These are phyloP conservation scores for Pholiota microspora DNA, from an alignment of 768 basidiomycete species.

Conservation along the genomic window DNA sequence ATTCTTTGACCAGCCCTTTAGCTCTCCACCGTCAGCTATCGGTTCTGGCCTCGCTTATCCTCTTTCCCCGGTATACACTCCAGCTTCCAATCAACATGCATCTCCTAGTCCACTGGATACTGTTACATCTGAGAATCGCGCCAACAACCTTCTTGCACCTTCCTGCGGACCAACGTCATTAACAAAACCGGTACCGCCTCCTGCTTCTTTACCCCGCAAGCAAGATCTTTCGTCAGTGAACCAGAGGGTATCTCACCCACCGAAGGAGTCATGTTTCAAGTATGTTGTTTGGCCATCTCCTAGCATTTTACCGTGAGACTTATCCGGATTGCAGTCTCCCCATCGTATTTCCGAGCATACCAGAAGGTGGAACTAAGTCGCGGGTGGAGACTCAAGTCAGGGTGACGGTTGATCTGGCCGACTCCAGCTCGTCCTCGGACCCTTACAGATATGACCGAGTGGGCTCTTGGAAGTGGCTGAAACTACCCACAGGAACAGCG, in stretches of 20 bases:
- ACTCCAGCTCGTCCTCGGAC: constrained; percentile 60
- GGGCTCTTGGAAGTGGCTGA: constrained; percentile 89
- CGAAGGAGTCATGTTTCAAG: constrained; percentile 78
- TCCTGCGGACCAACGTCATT: constrained; percentile 39
- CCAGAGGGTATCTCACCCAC: constrained; percentile 65
- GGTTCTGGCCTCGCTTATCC: constrained; percentile 28
- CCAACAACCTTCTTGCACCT: constrained; percentile 29
- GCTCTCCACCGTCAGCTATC: constrained; percentile 34
- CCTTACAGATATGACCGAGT: constrained; percentile 71
- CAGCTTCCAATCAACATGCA: constrained; percentile 22
- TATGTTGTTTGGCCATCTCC: constrained; percentile 31
- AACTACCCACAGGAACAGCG: constrained; percentile 75
- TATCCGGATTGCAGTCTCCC: constrained; percentile 51
- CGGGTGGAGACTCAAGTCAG: constrained; percentile 95
- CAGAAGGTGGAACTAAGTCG: constrained; percentile 81
- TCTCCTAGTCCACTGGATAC: constrained; percentile 19
- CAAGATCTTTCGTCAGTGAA: constrained; percentile 45
- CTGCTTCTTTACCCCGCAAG: constrained; percentile 56
- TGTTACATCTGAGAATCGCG: constrained; percentile 26
- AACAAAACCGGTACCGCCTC: constrained; percentile 70
- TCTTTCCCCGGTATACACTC: constrained; percentile 28
- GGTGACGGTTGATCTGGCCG: constrained; percentile 76
- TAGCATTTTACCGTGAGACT: constrained; percentile 9
- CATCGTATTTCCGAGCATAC: constrained; percentile 82
- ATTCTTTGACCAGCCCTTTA: constrained; percentile 17